These are phyloP conservation scores for Leptographium lundbergii DNA, from an alignment of 2,329 filamentous ascomycete genomes.

Conservation along the genomic window DNA sequence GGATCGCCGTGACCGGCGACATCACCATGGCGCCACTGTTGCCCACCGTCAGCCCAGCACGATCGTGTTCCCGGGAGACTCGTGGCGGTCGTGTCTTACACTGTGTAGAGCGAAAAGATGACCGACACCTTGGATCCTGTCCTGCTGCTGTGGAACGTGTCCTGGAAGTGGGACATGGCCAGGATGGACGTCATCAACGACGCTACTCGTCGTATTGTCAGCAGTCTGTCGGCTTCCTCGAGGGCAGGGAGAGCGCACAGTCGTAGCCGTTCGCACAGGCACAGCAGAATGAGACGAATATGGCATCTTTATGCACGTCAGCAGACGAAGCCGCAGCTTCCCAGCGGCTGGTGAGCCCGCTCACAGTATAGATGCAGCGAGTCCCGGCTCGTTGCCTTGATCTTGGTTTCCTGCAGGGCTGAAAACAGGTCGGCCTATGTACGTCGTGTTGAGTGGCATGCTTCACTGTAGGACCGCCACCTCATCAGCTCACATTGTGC, in stretches of 20 bases:
- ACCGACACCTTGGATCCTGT: slow-evolving; percentile 27
- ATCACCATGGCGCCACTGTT: slow-evolving; percentile 29
- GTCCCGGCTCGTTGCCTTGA: too few species aligned
- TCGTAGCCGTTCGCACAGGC: slow-evolving; percentile 36
- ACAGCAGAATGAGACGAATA: slow-evolving; percentile 33
- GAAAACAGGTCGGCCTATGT: too few species aligned
- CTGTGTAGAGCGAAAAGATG: slow-evolving; percentile 33
- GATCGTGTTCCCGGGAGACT: background rate
- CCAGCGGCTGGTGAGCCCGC: too few species aligned
- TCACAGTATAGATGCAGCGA: too few species aligned
- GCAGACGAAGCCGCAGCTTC: slow-evolving; percentile 8
- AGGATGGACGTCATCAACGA: slow-evolving; percentile 31
- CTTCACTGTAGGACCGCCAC: too few species aligned
- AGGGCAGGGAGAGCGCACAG: slow-evolving; percentile 8
- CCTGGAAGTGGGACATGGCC: slow-evolving; percentile 30
- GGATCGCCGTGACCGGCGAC: slow-evolving; percentile 27
- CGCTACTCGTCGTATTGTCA: slow-evolving; percentile 7
- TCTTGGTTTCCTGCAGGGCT: too few species aligned
- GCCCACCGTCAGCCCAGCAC: background rate
- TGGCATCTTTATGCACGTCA: slow-evolving; percentile 20
- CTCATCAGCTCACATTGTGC: too few species aligned
- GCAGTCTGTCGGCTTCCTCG: too few species aligned
- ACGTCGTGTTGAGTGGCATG: too few species aligned
- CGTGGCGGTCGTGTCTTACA: slow-evolving; percentile 21
- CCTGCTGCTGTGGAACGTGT: slow-evolving; percentile 24